phyloP scores from a whole-genome alignment of 129 eudicot genomes.

The Centella asiatica region DNA sequence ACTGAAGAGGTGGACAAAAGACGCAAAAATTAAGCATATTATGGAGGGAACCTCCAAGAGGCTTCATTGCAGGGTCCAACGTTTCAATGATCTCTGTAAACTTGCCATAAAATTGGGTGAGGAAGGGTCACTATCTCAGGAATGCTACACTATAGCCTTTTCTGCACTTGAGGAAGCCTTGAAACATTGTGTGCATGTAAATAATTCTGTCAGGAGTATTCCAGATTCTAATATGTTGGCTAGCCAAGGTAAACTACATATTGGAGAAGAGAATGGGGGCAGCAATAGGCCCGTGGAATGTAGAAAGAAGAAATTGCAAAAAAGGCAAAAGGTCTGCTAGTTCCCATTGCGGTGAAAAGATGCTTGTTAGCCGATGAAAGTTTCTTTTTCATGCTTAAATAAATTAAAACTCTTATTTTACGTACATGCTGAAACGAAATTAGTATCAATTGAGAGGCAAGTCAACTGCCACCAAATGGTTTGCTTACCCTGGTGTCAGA shows the following conservation, averaged over 20 bases:
- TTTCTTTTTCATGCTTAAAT: neutral
- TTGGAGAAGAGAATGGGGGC: constrained; percentile 5
- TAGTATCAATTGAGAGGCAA: constrained; percentile 13
- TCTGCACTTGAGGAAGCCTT: constrained; percentile 24
- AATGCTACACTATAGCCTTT: constrained; percentile 21
- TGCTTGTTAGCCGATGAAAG: neutral
- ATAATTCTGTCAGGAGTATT: constrained; percentile 16
- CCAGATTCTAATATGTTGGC: constrained; percentile 3
- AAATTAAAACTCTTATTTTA: constrained; percentile 2
- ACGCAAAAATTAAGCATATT: constrained; percentile 18
- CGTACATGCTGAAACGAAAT: constrained; percentile 21
- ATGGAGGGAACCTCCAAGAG: neutral
- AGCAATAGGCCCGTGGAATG: constrained; percentile 6
- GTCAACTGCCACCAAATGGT: constrained; percentile 23
- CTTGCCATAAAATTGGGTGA: constrained; percentile 25
- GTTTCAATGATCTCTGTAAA: constrained; percentile 33
- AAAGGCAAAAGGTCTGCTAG: constrained; percentile 21
- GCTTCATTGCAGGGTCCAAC: constrained; percentile 12
- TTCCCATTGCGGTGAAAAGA: neutral
- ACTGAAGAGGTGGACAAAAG: constrained; percentile 27
- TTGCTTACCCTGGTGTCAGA: constrained; percentile 3
- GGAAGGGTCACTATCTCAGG: constrained; percentile 23
- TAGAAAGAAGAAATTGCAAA: constrained; percentile 16
- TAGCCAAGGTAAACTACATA: constrained; percentile 3
- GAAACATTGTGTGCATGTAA: constrained; percentile 25